Percentiles rank a stretch among this genome's conserved stretches.
phyloP scores from a whole-genome alignment of 805 yeast genomes.

The Sugiyamaella mastotermitis region DNA sequence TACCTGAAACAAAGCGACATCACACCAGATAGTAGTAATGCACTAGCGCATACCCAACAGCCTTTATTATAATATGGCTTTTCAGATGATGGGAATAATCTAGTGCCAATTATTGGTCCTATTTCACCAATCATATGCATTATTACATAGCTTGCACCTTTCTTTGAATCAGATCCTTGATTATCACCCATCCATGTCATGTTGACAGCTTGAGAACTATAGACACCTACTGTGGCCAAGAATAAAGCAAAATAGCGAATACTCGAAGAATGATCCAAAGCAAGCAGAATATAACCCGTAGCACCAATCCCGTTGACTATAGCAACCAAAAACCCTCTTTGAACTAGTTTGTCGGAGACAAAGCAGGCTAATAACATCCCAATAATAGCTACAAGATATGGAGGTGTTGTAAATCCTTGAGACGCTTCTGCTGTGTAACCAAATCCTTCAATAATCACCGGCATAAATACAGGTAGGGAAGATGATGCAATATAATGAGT shows the following conservation, averaged over 20 bases:
- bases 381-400: constrained; percentile 34
- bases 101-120: constrained; percentile 27
- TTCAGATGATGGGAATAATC: constrained; percentile 21
- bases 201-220: constrained; percentile 20
- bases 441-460: constrained; percentile 39
- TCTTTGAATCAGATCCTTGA: constrained; percentile 26
- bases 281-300: constrained; percentile 22
- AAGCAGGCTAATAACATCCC: constrained; percentile 38
- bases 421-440: constrained; percentile 37
- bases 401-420: constrained; percentile 42
- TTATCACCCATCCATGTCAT: constrained; percentile 27
- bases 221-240: constrained; percentile 23
- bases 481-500: constrained; percentile 18
- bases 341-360: constrained; percentile 35
- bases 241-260: constrained; percentile 25
- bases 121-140: constrained; percentile 27
- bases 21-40: constrained; percentile 11
- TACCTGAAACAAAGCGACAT: constrained; percentile 12
- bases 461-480: constrained; percentile 44
- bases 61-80: constrained; percentile 20
- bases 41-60: constrained; percentile 20
- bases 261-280: constrained; percentile 14
- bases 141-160: constrained; percentile 26
- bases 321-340: constrained; percentile 21
- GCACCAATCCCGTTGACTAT: constrained; percentile 10